Conservation (phyloP, 2,329 filamentous ascomycete species). For the Apiospora marii region DNA sequence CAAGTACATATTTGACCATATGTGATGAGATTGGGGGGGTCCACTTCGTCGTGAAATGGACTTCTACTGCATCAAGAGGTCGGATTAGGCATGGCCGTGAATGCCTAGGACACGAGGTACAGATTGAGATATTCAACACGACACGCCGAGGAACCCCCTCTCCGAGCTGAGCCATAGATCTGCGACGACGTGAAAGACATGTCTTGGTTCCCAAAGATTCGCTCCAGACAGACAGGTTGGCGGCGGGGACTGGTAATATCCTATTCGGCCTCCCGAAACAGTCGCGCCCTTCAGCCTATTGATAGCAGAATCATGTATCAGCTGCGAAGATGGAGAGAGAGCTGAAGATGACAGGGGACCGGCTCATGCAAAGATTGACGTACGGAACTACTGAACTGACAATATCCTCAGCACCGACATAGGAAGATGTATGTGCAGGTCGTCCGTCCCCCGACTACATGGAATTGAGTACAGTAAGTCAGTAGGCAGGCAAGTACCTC, state of each 20-base stretch:
- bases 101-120: background rate
- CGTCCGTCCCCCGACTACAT: background rate
- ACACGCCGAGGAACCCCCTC: background rate
- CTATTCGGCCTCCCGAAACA: constrained; percentile 13
- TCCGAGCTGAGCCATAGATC: background rate
- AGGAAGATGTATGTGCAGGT: background rate
- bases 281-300: constrained; percentile 11
- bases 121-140: background rate
- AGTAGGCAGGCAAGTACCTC: background rate
- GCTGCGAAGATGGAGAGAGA: constrained; percentile 1
- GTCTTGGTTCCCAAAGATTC: background rate
- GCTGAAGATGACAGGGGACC: background rate
- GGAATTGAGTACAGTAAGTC: background rate
- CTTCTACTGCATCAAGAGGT: background rate
- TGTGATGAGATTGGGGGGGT: background rate
- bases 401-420: constrained; percentile 9
- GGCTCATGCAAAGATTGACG: constrained; percentile 16
- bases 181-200: constrained; percentile 15
- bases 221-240: background rate
- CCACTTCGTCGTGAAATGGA: background rate
- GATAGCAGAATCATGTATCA: background rate
- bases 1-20: background rate
- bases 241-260: background rate
- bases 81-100: background rate
- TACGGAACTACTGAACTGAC: constrained; percentile 2